A percentile compares a stretch with the other conserved stretches of the same genome.
Evolutionary conservation across 805 yeast species (phyloP).

Genomic region (Lachancea thermotolerans): DNA sequence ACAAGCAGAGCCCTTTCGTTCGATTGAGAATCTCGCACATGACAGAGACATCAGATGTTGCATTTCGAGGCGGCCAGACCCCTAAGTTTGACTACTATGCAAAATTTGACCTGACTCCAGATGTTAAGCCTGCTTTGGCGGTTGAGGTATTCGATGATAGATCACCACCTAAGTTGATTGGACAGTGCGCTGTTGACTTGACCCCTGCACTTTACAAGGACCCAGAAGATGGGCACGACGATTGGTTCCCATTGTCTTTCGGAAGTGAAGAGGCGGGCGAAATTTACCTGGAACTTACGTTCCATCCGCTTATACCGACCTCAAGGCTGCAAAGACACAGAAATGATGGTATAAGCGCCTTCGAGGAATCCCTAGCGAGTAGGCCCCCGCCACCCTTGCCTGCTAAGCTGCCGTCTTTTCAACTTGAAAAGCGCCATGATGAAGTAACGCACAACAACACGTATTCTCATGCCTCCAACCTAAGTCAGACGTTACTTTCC

Average conservation of each 20-base stretch:
- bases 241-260: constrained; percentile 69
- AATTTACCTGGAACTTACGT: constrained; percentile 85
- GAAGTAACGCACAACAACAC: not conserved
- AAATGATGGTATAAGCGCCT: constrained; percentile 11
- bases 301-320: constrained; percentile 48
- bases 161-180: constrained; percentile 79
- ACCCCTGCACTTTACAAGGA: constrained; percentile 61
- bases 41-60: constrained; percentile 71
- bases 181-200: constrained; percentile 74
- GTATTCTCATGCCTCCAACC: constrained; percentile 25
- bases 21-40: constrained; percentile 73
- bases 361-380: constrained; percentile 25
- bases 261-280: constrained; percentile 73
- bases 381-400: constrained; percentile 32
- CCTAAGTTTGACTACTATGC: constrained; percentile 83
- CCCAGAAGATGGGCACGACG: constrained; percentile 70
- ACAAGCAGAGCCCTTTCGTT: constrained; percentile 91
- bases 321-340: constrained; percentile 7
- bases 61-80: constrained; percentile 87
- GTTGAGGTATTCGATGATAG: constrained; percentile 66
- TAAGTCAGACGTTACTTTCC: constrained; percentile 7
- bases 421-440: not conserved
- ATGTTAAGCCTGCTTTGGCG: constrained; percentile 55
- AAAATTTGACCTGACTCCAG: constrained; percentile 58
- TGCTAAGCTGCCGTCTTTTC: constrained; percentile 12